Evolutionary conservation across 2,329 filamentous ascomycete species (phyloP).

Genomic region (Dothidotthia symphoricarpi): DNA sequence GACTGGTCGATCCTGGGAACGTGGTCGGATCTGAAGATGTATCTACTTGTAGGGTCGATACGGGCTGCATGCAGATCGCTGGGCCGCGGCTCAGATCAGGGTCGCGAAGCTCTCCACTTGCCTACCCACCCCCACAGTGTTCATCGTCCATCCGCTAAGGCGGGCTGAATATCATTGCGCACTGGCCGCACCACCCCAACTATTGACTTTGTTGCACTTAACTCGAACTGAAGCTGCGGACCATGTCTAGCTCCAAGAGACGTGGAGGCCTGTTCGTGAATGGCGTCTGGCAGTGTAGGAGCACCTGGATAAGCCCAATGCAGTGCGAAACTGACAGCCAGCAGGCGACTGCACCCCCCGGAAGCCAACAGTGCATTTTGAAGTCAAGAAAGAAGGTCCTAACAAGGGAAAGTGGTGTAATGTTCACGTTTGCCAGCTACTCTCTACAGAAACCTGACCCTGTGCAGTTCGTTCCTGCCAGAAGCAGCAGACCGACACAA

Average conservation of each 20-base stretch:
- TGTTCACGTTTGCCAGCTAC: neutral
- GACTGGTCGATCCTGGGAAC: too few species aligned
- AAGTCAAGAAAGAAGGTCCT: conserved; percentile 56
- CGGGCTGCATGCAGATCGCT: too few species aligned
- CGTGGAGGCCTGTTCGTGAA: conserved; percentile 18
- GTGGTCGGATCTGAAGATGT: too few species aligned
- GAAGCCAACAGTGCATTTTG: conserved; percentile 54
- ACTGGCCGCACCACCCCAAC: neutral
- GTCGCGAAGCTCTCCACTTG: too few species aligned
- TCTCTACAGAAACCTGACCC: conserved; percentile 7
- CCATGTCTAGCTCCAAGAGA: conserved; percentile 21
- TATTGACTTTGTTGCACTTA: too few species aligned
- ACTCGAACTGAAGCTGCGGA: neutral
- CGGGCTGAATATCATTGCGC: neutral
- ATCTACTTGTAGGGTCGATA: too few species aligned
- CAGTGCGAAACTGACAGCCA: conserved; percentile 9
- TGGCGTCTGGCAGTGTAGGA: conserved; percentile 31
- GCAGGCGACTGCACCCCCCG: conserved; percentile 56
- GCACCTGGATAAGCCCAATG: neutral
- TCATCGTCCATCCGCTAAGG: conserved; percentile 1
- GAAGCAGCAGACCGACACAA: conserved; percentile 42
- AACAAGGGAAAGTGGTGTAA: conserved; percentile 57
- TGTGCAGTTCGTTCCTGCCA: conserved; percentile 57
- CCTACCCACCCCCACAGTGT: conserved; percentile 1
- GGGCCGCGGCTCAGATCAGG: too few species aligned